Evolutionary conservation across 495 filamentous ascomycete species (phyloP), one percentile per base, ranked within the genome.

Genomic region (Endocarpon pusillum): DNA sequence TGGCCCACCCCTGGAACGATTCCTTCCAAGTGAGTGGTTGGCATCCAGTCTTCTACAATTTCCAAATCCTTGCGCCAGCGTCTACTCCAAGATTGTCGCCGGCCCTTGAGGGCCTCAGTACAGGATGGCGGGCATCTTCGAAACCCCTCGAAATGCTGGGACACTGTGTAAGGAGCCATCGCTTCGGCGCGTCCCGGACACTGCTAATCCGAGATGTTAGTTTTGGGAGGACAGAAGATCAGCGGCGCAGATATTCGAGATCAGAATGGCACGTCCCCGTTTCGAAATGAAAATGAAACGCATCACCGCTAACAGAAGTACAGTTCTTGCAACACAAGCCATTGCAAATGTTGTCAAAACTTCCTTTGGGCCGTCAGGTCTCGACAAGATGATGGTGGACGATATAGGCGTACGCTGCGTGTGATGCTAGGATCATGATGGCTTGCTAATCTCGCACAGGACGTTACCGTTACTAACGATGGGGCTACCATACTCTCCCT

Each of bases 321-420:
- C 46, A 92, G 89, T 97, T 22, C 73, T 84, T 38, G 89, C 89
- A 34, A 96, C 89, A 27, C 82, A 92, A 56, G 84, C 86, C 29
- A 94, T 99, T 52, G 78, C 89, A 54, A 96, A 94, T 76, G 83
- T 94, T 34, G 84, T 99, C 53, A 94, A 93, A 62, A 92, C 79
- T 59, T 99, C 89, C 10, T 99, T 96, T 54, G 89, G 89, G 25
- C 89, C 89, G 38, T 92, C 82, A 39, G 89, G 89, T 21, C 63
- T 99, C 43, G 89, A 99, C 52, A 99, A 99, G 71, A 96, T 99
- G 91, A 96, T 99, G 91, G 91, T 99, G 50, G 89, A 99, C 57
- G 89, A 99, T 51, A 96, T 96, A 54, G 89, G 89, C 47, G 81
- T 85, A 69, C 42, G 76, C 47, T 45, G 11, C 19, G 24, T 37